Evolutionary conservation across 805 yeast species (phyloP), one percentile per base, ranked within the genome.

Genomic region (Metschnikowia drakensbergensis): DNA sequence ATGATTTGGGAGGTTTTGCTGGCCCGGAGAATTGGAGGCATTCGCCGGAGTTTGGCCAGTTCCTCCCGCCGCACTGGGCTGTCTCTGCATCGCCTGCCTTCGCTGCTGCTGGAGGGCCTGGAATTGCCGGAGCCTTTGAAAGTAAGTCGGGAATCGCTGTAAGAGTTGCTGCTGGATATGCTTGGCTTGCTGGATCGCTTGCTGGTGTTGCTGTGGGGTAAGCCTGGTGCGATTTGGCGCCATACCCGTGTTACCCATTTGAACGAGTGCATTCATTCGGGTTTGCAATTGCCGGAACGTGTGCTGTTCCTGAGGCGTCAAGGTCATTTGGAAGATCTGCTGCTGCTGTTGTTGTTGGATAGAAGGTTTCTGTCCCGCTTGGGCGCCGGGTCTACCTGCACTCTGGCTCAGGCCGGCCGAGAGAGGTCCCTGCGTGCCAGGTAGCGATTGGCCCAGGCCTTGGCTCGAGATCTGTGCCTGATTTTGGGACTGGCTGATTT

Each of bases 281-380:
- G 64, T 53, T 51, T 72, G 77, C 47, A 68, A 55, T 42, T 71
- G 76, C 48, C 69, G 65, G 61, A 69, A 72, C 4, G 62, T 54
- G 42, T 67, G 73, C 48, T 72, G 77, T 48, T 72, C 77, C 47
- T 71, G 71, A 1, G 75, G 69, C 3, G 69, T 57, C 40, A 72
- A 62, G 8, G 73, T 59, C 49, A 55, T 65, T 45, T 69, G 76
- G 67, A 72, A 72, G n/a, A 72, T 67, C 49, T 72, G 76, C 54
- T 72, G 76, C 45, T 72, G 76, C 45, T 71, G 75, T 44, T 68
- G 74, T 49, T 69, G 75, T 49, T 69, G 75, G 42, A 61, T 62
- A n/a, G 63, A 52, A 1, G 63, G 47, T 33, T 53, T 57, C 26
- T 47, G 48, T 9, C 42, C 50, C 7, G 59, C 47, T 46, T 54